phyloP scores from a whole-genome alignment of 805 yeast genomes.

The Debaryomyces hansenii region DNA sequence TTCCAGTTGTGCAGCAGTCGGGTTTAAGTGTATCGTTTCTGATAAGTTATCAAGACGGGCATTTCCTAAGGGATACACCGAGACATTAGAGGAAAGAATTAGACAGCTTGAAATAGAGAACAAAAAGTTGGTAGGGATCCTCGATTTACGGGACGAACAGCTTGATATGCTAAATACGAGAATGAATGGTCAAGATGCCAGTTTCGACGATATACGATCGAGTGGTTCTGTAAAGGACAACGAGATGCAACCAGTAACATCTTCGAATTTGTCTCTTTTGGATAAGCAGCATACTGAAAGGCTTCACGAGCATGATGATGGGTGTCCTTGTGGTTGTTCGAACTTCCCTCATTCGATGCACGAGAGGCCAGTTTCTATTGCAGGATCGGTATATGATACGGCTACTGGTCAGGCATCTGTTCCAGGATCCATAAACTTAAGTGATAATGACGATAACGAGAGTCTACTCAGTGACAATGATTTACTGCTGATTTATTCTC shows the following conservation, averaged over 20 bases:
- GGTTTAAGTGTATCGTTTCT: constrained; percentile 84
- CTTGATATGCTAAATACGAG: constrained; percentile 37
- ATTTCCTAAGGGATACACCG: constrained; percentile 91
- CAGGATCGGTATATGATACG: constrained; percentile 55
- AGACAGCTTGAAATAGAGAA: constrained; percentile 83
- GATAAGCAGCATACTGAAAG: constrained; percentile 13
- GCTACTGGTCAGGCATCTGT: constrained; percentile 25
- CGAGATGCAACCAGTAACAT: constrained; percentile 8
- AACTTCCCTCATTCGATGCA: constrained; percentile 54
- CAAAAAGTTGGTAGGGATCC: constrained; percentile 59
- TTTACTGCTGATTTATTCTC: constrained; percentile 12
- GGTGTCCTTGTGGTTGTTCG: constrained; percentile 61
- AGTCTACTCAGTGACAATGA: constrained; percentile 32
- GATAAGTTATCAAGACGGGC: constrained; percentile 85
- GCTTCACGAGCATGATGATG: constrained; percentile 28
- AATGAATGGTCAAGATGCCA: constrained; percentile 8
- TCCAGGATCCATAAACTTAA: constrained; percentile 41
- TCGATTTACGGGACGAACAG: constrained; percentile 66
- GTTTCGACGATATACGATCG: constrained; percentile 13
- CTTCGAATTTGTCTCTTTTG: constrained; percentile 12
- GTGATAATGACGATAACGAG: constrained; percentile 45
- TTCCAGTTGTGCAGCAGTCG: constrained; percentile 79
- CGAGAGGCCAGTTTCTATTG: constrained; percentile 64
- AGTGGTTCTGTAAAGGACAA: not conserved
- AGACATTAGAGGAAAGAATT: constrained; percentile 83